Conservation (phyloP, 1,284 basidiomycete species). For the Moesziomyces globuligerus region DNA sequence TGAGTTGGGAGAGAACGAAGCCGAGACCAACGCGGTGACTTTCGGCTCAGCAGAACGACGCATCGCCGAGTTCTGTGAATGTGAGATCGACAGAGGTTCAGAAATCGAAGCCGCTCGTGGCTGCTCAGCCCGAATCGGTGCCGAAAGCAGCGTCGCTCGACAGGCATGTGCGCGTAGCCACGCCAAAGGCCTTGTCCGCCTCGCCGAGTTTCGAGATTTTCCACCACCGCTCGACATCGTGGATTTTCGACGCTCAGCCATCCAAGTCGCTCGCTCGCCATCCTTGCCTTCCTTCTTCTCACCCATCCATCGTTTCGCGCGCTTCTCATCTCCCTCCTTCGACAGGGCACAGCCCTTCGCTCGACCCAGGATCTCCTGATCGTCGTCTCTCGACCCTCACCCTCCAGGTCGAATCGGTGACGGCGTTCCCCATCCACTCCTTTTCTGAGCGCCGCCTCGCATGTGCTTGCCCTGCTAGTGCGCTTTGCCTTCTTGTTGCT, state of each 20-base stretch:
- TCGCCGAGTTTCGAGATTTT: neutral
- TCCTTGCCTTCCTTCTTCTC: neutral
- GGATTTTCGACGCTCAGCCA: neutral
- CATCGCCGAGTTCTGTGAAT: no score
- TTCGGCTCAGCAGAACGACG: no score
- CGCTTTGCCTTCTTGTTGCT: neutral
- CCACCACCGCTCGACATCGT: neutral
- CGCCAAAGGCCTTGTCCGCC: no score
- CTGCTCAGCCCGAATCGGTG: no score
- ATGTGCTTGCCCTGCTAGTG: neutral
- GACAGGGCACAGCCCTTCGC: neutral
- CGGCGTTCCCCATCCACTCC: neutral
- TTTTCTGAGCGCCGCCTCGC: neutral
- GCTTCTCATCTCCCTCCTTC: neutral
- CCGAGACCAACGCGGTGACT: no score
- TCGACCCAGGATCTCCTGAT: neutral
- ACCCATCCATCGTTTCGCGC: neutral
- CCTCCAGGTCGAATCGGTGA: neutral
- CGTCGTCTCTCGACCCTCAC: neutral
- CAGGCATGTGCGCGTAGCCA: no score
- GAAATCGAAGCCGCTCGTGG: no score
- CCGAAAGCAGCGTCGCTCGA: neutral
- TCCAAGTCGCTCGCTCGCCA: neutral
- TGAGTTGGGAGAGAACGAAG: no score
- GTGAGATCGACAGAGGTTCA: no score